Evolutionary conservation across 331 rosid species (phyloP).

Genomic region (Saraca asoca): DNA sequence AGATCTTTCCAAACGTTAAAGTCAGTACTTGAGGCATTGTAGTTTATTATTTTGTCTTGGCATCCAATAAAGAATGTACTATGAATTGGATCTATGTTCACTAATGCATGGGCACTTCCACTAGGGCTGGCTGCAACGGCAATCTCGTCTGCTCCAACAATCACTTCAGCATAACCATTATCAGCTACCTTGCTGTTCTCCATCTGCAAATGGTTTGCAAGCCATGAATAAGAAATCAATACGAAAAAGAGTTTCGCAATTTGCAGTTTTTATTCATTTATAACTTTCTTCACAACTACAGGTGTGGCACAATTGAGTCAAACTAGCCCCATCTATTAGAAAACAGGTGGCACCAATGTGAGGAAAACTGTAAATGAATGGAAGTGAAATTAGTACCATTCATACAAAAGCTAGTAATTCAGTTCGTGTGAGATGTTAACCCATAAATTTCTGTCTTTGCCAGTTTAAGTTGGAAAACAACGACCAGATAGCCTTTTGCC

Average conservation of each 20-base stretch:
- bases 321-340: no score
- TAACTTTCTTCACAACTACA: no score
- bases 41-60: conserved; percentile 59
- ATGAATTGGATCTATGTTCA: conserved; percentile 68
- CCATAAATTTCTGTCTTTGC: neutral
- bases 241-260: neutral
- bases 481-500: no score
- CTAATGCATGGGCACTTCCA: conserved; percentile 74
- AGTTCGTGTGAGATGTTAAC: neutral
- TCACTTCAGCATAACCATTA: conserved; percentile 70
- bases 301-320: no score
- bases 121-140: conserved; percentile 74
- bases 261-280: no score
- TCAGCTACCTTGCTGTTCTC: conserved; percentile 53
- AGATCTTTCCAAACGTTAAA: conserved; percentile 87
- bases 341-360: no score
- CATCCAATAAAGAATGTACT: conserved; percentile 71
- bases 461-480: neutral
- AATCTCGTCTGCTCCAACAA: conserved; percentile 60
- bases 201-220: conserved; percentile 53
- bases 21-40: conserved; percentile 66
- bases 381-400: no score
- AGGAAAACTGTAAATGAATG: no score
- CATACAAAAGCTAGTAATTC: no score
- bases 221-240: conserved; percentile 5